Evolutionary conservation across 208 protist species (phyloP).

Genomic region (Leishmania major): DNA sequence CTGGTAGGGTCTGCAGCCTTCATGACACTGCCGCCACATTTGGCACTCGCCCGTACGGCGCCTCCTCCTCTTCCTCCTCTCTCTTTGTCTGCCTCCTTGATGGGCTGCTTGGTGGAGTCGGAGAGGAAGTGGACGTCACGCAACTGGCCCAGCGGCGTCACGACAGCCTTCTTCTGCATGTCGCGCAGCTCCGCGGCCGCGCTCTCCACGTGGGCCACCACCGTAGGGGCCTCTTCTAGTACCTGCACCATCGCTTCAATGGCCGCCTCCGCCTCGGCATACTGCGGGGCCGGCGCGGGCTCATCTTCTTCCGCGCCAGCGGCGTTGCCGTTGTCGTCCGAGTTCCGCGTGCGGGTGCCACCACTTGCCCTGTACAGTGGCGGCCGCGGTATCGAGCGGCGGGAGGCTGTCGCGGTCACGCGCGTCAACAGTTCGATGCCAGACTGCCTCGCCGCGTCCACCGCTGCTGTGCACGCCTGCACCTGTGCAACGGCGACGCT

Average conservation of each 20-base stretch:
- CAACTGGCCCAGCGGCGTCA: background rate
- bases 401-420: background rate
- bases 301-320: conserved; percentile 1
- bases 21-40: background rate
- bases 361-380: background rate
- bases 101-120: background rate
- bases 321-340: background rate
- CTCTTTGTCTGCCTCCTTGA: background rate
- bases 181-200: conserved; percentile 10
- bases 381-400: background rate
- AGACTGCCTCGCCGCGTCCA: conserved; percentile 17
- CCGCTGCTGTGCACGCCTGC: conserved; percentile 13
- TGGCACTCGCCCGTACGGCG: background rate
- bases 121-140: background rate
- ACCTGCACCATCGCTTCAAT: conserved; percentile 22
- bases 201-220: conserved; percentile 17
- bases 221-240: conserved; percentile 27
- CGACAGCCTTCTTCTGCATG: conserved; percentile 10
- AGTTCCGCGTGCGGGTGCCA: background rate
- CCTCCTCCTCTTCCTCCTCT: background rate
- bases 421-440: conserved; percentile 7
- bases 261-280: conserved; percentile 12
- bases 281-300: conserved; percentile 2
- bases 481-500: conserved; percentile 18
- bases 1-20: background rate